These are phyloP conservation scores for Fagopyrum esculentum DNA, from an alignment of 148 eudicot species.

Conservation along the genomic window DNA sequence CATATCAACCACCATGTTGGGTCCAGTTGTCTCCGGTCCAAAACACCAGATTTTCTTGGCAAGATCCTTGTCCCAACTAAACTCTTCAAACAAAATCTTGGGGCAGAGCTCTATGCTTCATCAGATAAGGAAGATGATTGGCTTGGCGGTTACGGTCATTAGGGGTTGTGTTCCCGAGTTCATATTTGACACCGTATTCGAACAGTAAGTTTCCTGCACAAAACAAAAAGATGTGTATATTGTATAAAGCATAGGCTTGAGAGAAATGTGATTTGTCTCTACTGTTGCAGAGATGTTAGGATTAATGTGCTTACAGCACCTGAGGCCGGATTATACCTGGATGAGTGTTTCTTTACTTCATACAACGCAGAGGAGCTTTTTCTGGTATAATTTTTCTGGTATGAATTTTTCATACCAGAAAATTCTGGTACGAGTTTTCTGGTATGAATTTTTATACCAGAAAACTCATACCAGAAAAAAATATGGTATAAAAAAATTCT, in stretches of 20 bases:
- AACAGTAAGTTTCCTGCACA: conserved; percentile 42
- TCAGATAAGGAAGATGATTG: conserved; percentile 87
- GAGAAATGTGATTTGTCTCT: neutral
- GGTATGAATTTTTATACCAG: too few species aligned
- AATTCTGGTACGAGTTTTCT: too few species aligned
- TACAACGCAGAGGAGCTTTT: too few species aligned
- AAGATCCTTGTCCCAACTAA: conserved; percentile 79
- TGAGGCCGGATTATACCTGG: conserved; percentile 86
- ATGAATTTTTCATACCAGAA: too few species aligned
- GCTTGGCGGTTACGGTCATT: conserved; percentile 80
- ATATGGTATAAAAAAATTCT: too few species aligned
- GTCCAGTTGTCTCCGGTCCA: too few species aligned
- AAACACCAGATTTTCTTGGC: conserved; percentile 82
- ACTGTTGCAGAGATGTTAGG: conserved; percentile 41
- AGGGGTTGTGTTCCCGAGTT: conserved; percentile 69
- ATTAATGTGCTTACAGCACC: conserved; percentile 91
- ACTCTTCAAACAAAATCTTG: conserved; percentile 64
- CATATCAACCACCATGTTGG: too few species aligned
- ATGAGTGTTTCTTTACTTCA: conserved; percentile 81
- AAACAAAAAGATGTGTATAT: too few species aligned
- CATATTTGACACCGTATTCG: conserved; percentile 49
- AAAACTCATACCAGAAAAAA: too few species aligned
- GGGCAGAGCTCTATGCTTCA: conserved; percentile 99
- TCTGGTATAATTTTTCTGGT: too few species aligned
- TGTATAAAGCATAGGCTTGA: neutral